Conservation (phyloP, 2,329 filamentous ascomycete species). For the Triangularia verruculosa region DNA sequence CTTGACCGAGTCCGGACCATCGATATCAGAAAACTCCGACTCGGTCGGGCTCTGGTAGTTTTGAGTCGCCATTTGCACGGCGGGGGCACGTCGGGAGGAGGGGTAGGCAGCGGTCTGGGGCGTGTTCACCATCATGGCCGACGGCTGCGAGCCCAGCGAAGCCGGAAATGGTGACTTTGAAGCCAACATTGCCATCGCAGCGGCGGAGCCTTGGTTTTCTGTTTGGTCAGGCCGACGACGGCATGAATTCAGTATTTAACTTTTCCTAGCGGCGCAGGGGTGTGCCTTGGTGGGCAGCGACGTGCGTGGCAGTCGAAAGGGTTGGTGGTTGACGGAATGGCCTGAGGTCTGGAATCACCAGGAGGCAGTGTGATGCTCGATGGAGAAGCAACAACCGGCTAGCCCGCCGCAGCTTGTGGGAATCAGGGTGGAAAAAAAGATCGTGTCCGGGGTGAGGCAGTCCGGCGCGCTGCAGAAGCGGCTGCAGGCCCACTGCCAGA, state of each 20-base stretch:
- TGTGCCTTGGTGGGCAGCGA: background rate
- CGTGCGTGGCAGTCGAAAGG: background rate
- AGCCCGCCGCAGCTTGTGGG: background rate
- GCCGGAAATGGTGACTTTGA: constrained; percentile 69
- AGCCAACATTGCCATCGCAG: constrained; percentile 71
- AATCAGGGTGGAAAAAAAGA: background rate
- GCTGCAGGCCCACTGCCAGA: constrained; percentile 6
- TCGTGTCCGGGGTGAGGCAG: background rate
- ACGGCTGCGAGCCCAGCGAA: constrained; percentile 46
- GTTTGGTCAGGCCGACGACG: constrained; percentile 12
- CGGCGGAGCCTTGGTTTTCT: background rate
- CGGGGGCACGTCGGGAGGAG: constrained; percentile 51
- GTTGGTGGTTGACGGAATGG: background rate
- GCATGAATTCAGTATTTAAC: constrained; percentile 9
- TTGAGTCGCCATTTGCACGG: constrained; percentile 49
- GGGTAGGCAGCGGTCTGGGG: constrained; percentile 49
- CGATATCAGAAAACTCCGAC: constrained; percentile 85
- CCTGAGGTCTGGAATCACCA: background rate
- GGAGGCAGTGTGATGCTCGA: background rate
- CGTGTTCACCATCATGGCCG: constrained; percentile 44
- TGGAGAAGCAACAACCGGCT: background rate
- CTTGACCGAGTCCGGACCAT: constrained; percentile 71
- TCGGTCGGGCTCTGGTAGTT: constrained; percentile 80
- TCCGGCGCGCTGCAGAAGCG: constrained; percentile 6
- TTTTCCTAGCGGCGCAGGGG: constrained; percentile 5